Evolutionary conservation across 345 rosid genomes (phyloP), one percentile per base, ranked within the genome.

Genomic region (Aquilaria yunnanensis): DNA sequence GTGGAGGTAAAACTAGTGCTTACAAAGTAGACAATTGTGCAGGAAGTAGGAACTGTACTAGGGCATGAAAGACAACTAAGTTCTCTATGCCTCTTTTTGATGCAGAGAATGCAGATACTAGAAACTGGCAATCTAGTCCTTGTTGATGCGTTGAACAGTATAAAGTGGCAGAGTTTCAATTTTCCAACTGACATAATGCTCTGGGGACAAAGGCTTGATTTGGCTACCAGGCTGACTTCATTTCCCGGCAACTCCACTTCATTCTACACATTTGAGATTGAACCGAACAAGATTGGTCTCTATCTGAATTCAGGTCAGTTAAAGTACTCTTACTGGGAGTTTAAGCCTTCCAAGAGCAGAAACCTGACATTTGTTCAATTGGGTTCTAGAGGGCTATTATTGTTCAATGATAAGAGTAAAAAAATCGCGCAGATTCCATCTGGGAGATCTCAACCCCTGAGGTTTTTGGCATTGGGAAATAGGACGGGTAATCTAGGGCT

Each of bases 161-260:
- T 77, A 59, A 92, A 87, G 67, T 92, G 98, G 98, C 98, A 92
- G 79, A 92, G 92, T 67, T 92, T 89, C 80, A 89, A 93, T 62
- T 93, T 93, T 63, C 98, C 98, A 12, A 89, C 94, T 0, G 90
- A 93, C 61, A 83, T 86, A 51, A 87, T 93, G 77, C 78, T 89
- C 13, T 69, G 74, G 84, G 96, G 97, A 31, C 98, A 92, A 67
- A 83, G 86, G 60, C 71, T 92, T 32, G 84, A 83, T 70, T 85
- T 87, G 4, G 96, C 98, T 16, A 92, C 96, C 30, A 80, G 83
- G 66, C 74, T 92, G 70, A 83, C 87, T 67, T 87, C 98, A n/a
- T 92, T 87, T 52, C 92, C 93, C 5, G 58, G 54, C 14, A 84
- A 84, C 71, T 78, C 87, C 8, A 75, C 68, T 10, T 52, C 74